Base-by-base conservation (phyloP, 768 basidiomycete species). In the Naganishia onofrii region DNA sequence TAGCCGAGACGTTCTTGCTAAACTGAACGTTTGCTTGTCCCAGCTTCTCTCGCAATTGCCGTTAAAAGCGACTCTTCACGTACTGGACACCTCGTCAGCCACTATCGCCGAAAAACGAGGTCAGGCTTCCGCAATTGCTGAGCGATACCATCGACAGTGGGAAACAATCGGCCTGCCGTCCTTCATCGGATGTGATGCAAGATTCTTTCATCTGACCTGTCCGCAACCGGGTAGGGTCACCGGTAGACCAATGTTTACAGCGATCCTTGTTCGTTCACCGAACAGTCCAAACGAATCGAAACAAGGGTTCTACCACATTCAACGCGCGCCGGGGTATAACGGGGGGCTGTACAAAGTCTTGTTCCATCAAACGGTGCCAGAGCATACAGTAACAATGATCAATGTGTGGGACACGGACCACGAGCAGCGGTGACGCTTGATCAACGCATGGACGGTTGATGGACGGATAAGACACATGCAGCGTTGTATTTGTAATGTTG, bases 281-380 rank as follows among this genome's bases (percentile, higher is more conserved):
- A 23, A 51, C 48, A 51, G 3, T 3, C 48, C 48, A 7, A 51
- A n/a, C 23, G 48, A 51, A 4, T 51, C 48, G 19, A 4, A 51
- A 21, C 3, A 26, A 51, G 48, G 48, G 21, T 51, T 51, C 23
- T 51, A 51, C 23, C 48, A 51, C 48, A 51, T 51, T 12, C 48
- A 51, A 51, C 48, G 48, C n/a, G 48, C 48, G n/a, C 48, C 48
- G n/a, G 48, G 23, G n/a, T 51, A 51, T 13, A 51, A 51, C 13
- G 48, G 48, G n/a, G 48, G 48, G 4, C 12, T 51, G n/a, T 51
- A 51, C 21, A 51, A 51, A 51, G 48, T 51, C 48, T 51, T 51
- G 48, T 51, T 51, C 12, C 48, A 51, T 51, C 48, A 51, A 12
- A 51, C 48, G n/a, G 48, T 51, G 21, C 48, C 48, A 51, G n/a